Evolutionary conservation across 73 alveolate genomes (phyloP), one percentile per base, ranked within the genome.

Genomic region (Paraurostyla sp.): DNA sequence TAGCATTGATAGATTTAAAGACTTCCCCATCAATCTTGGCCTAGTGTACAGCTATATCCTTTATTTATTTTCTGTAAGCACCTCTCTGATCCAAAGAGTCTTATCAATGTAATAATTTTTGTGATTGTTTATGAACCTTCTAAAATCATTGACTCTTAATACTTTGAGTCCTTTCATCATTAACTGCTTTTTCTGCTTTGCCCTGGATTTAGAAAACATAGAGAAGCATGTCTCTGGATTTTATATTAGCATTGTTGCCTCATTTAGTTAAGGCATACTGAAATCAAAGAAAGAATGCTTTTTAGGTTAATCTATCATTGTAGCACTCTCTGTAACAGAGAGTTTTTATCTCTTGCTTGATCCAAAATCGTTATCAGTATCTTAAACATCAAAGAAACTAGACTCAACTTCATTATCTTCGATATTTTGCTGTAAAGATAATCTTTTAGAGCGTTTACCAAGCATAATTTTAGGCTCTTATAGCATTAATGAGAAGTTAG

Each of bases 21-120:
- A 22, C 23, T 65, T 65, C 9, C 82, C 82, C 82, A 65, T 65
- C 9, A 56, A 56, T 65, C 82, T 33, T 65, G 82, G 82, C 41
- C 82, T 65, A 15, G 36, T 4, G 25, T 65, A 65, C 4, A 65
- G 60, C 41, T 65, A 22, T 6, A 65, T 38, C 25, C 82, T 65
- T 6, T 65, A 6, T 40, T 65, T 65, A 22, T 38, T 65, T 16
- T 65, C 82, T n/a, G n/a, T n/a, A 1, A 65, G 36, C 9, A 65
- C 82, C 33, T 65, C 82, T 15, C 41, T 65, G 7, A 65, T 65
- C 82, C 82, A 65, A 4, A 65, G 25, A 38, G 60, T 65, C 41
- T 65, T 65, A 22, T 65, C 82, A 7, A 65, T 58, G 41, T 65
- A 65, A 40, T 65, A 65, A 6, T 32, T 0, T 4, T 36, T 1